A percentile compares a stretch with the other conserved stretches of the same genome.
Evolutionary conservation across 352 stramenopile genomes (phyloP).

Genomic region (Discostella stelligera): DNA sequence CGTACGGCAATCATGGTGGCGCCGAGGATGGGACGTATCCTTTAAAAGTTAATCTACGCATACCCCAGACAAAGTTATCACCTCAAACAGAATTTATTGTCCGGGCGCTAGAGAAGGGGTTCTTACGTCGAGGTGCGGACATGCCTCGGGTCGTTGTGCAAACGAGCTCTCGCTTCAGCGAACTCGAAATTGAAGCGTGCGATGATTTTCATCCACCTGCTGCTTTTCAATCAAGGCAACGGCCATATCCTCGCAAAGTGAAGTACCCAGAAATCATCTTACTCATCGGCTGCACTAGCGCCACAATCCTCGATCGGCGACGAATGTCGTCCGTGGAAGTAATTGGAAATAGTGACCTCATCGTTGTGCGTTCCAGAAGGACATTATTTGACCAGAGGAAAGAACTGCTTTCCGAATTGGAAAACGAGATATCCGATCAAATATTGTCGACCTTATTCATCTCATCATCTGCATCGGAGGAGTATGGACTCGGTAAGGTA

Average conservation of each 20-base stretch:
- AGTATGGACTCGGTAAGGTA: slow-evolving; percentile 21
- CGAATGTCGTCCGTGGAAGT: slow-evolving; percentile 18
- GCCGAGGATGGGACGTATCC: slow-evolving; percentile 8
- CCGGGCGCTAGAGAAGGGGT: slow-evolving; percentile 7
- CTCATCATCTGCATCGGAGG: not conserved
- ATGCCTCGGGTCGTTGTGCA: not conserved
- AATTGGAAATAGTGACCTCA: not conserved
- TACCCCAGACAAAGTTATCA: slow-evolving; percentile 12
- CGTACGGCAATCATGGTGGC: slow-evolving; percentile 3
- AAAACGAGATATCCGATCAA: slow-evolving; percentile 13
- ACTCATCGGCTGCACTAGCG: slow-evolving; percentile 21
- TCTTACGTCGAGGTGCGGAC: not conserved
- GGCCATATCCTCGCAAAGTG: slow-evolving; percentile 9
- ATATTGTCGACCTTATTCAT: slow-evolving; percentile 14
- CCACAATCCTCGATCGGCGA: not conserved
- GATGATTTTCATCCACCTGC: slow-evolving; percentile 12
- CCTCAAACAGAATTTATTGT: not conserved
- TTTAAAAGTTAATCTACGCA: slow-evolving; percentile 2
- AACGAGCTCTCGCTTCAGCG: not conserved
- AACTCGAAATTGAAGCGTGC: slow-evolving; percentile 1
- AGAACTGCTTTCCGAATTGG: slow-evolving; percentile 16
- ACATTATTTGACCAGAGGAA: slow-evolving; percentile 4
- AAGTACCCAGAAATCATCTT: slow-evolving; percentile 26
- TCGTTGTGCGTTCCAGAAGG: slow-evolving; percentile 23
- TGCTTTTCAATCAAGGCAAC: not conserved